Evolutionary conservation across 2,329 filamentous ascomycete species (phyloP).

Genomic region (Rhynchosporium graminicola): DNA sequence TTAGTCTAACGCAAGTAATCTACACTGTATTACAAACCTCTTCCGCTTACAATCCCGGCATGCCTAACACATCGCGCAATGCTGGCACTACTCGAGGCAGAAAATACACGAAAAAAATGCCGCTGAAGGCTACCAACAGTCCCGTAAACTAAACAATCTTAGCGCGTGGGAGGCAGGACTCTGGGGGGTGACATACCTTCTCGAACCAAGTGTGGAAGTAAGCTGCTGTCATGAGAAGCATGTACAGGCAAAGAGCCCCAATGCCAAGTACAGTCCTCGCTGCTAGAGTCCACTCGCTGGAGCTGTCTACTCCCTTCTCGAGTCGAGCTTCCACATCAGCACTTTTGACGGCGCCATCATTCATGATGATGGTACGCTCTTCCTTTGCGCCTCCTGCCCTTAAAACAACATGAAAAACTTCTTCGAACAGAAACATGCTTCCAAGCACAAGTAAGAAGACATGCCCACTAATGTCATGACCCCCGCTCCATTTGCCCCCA

Average conservation of each 20-base stretch:
- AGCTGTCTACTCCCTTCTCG: slow-evolving; percentile 21
- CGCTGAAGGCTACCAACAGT: slow-evolving; percentile 48
- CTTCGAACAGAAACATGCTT: slow-evolving; percentile 78
- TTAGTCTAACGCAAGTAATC: background rate
- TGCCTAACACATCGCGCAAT: slow-evolving; percentile 49
- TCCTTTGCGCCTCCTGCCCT: slow-evolving; percentile 51
- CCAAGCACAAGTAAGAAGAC: slow-evolving; percentile 89
- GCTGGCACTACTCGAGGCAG: slow-evolving; percentile 47
- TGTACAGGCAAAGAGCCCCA: slow-evolving; percentile 79
- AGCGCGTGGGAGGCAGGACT: background rate
- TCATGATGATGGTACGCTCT: slow-evolving; percentile 65
- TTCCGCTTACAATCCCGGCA: slow-evolving; percentile 42
- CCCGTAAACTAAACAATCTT: slow-evolving; percentile 48
- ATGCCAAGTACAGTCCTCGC: slow-evolving; percentile 62
- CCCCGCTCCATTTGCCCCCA: slow-evolving; percentile 86
- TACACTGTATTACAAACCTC: background rate
- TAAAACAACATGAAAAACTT: slow-evolving; percentile 66
- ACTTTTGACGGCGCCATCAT: slow-evolving; percentile 65
- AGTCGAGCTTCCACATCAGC: slow-evolving; percentile 50
- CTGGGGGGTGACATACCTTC: slow-evolving; percentile 61
- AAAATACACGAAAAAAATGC: slow-evolving; percentile 53
- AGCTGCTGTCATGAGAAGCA: slow-evolving; percentile 97
- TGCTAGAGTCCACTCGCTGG: slow-evolving; percentile 46
- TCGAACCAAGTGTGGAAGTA: slow-evolving; percentile 99
- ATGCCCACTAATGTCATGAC: slow-evolving; percentile 94